Evolutionary conservation across 768 basidiomycete genomes (phyloP), one percentile per base, ranked within the genome.

Genomic region (Leucocoprinus leucothites): DNA sequence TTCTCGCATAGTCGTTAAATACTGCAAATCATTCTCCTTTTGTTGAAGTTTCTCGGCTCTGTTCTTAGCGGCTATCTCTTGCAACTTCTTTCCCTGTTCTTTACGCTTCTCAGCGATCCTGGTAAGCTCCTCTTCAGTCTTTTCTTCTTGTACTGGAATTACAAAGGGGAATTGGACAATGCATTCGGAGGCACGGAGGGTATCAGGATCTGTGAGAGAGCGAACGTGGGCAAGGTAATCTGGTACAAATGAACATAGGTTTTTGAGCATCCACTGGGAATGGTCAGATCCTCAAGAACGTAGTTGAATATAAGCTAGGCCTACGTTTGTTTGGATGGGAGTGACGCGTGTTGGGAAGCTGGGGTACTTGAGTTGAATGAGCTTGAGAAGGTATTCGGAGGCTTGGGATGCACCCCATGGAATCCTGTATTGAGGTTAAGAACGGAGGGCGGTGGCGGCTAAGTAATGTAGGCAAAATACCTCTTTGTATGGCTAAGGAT

Each of bases 311-410:
- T 41, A 16, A n/a, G 31, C 46, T 51, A 58, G 3, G 71, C 78
- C 57, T 67, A 95, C 94, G 13, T 81, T 87, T 3, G 93, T 83
- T 63, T 98, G 96, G 0, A 75, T 65, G 14, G 81, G 65, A 0
- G 89, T 89, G 9, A 98, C 82, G 41, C 92, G 85, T 1, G 88
- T 89, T 4, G 93, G 91, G 67, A 98, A 98, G 44, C 79, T 87
- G 24, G 96, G 89, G 66, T 98, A 97, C 69, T 98, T 99, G 34
- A 98, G 81, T 65, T 98, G 95, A 40, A 95, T 85, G 19, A 96
- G 84, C 65, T 94, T 97, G 57, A 95, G 82, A 48, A 98, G 79
- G 64, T 97, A 90, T 53, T 99, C 97, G 0, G 91, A 84, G 1
- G 93, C 84, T 63, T 98, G 95, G 1, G 85, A 82, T 22, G 89